Evolutionary conservation across 2,329 filamentous ascomycete genomes (phyloP), one percentile per base, ranked within the genome.

Genomic region (Phaeoacremonium minimum): DNA sequence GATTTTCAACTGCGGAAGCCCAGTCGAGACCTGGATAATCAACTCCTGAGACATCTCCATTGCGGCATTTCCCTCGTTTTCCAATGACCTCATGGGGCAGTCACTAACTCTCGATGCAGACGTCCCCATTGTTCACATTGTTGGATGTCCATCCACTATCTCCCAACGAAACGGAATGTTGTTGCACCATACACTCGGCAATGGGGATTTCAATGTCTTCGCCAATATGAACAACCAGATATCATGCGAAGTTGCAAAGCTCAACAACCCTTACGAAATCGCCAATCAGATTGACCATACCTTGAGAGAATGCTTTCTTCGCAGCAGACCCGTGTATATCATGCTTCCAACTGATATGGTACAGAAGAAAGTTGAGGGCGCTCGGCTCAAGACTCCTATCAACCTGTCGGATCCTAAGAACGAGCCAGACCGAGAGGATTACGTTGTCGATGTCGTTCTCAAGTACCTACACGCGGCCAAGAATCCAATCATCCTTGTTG

Each of bases 191-290:
- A 86, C 83, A 1, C 75, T 87, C 2, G 81, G 79, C 38, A 85
- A 87, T 48, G 83, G 87, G 41, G 83, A 94, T 63, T 94, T 86
- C 61, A 81, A 85, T 42, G 85, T 88, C 37, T 95, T 94, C 58
- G 73, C 80, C 47, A 77, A 86, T 52, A 94, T 95, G 83, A 85
- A 73, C 56, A 67, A 73, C 32, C 61, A 78, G 34, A 79, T 94
- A 48, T 86, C 86, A 1, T 85, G 80, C 55, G 77, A 79, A 15
- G 71, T 85, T 28, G 80, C 83, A 36, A 81, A 83, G 49, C 71
- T 95, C 38, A 82, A 79, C 53, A 74, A 86, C 44, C 77, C 83
- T 2, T 61, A 71, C 40, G 82, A 86, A 46, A 85, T 85, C 29
- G 81, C 87, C 8, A 66, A 70, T 12, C 77, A 88, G 51, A 90